These are phyloP conservation scores for Amanita muscaria DNA, from an alignment of 768 basidiomycete genomes.

Conservation along the genomic window DNA sequence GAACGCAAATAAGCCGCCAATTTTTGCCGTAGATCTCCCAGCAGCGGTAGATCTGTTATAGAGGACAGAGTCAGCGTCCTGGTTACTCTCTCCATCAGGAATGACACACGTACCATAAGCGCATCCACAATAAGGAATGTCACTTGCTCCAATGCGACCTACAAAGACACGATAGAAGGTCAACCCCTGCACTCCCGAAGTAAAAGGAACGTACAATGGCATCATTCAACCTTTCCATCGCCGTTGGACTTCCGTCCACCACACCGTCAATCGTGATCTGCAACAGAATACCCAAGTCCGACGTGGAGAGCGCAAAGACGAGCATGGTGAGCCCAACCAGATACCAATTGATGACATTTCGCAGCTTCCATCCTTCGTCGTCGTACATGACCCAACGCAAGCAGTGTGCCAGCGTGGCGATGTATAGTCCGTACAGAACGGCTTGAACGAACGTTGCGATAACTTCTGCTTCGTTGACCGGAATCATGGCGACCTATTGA, in stretches of 20 bases:
- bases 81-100: no score
- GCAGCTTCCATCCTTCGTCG: neutral
- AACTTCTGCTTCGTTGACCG: constrained; percentile 18
- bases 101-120: neutral
- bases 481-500: no score
- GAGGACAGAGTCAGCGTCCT: no score
- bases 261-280: no score
- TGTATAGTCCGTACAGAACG: constrained; percentile 18
- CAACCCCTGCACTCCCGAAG: no score
- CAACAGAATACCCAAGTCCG: neutral
- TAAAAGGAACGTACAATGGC: no score
- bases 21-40: neutral
- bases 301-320: neutral
- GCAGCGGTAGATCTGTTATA: neutral
- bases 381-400: neutral
- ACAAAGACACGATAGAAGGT: no score
- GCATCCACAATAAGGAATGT: no score
- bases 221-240: no score
- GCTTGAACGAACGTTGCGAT: constrained; percentile 16
- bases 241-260: no score
- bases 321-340: neutral
- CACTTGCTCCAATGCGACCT: no score
- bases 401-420: constrained; percentile 1
- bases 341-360: neutral
- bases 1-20: neutral